Conservation (phyloP, 2,329 filamentous ascomycete species). For the Penicillium oxalicum region DNA sequence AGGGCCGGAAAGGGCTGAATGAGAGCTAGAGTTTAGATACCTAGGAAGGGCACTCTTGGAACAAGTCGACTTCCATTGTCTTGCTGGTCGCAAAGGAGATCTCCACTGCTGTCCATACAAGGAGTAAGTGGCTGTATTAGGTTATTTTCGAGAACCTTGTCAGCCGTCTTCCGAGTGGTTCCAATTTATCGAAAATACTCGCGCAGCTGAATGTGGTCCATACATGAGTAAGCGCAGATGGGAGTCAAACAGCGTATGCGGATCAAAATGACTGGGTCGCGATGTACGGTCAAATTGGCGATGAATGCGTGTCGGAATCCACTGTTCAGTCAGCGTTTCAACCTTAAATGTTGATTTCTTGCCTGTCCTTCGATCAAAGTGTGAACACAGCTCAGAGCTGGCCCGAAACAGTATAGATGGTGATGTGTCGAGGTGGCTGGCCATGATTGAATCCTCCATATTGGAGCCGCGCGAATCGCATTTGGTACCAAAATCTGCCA, state of each 20-base stretch:
- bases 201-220: neutral
- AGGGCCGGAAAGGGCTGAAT: neutral
- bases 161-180: constrained; percentile 8
- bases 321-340: neutral
- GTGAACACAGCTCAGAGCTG: too few species aligned
- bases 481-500: too few species aligned
- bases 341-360: too few species aligned
- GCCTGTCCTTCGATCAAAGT: too few species aligned
- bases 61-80: constrained; percentile 1
- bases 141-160: constrained; percentile 13
- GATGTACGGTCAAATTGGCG: constrained; percentile 15
- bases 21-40: neutral
- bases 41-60: neutral
- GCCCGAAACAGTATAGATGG: too few species aligned
- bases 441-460: too few species aligned
- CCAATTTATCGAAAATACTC: constrained; percentile 15
- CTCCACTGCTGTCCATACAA: constrained; percentile 3
- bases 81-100: constrained; percentile 6
- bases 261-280: constrained; percentile 25
- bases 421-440: too few species aligned
- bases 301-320: constrained; percentile 3
- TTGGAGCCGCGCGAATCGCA: too few species aligned
- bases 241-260: constrained; percentile 2
- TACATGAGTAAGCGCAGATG: neutral
- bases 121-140: constrained; percentile 12